A percentile compares a stretch with the other conserved stretches of the same genome.
These are phyloP conservation scores for Teunomyces kruisii DNA, from an alignment of 805 yeast species.

Conservation along the genomic window DNA sequence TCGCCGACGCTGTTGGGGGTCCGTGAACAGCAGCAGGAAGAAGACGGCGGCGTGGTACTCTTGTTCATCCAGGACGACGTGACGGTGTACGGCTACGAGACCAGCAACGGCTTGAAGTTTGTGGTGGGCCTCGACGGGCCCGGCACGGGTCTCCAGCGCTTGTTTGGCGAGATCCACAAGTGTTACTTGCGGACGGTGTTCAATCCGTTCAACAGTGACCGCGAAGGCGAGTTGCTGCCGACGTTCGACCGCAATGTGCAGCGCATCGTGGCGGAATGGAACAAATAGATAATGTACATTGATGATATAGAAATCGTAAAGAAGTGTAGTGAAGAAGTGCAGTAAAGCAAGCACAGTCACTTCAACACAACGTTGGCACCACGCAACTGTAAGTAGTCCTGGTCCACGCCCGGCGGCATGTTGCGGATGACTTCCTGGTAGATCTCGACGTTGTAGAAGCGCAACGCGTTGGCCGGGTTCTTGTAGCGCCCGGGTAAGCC, in stretches of 20 bases:
- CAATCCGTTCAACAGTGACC: conserved; percentile 54
- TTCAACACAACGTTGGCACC: conserved; percentile 85
- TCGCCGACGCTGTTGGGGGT: conserved; percentile 46
- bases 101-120: conserved; percentile 66
- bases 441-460: conserved; percentile 82
- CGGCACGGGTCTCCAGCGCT: neutral
- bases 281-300: conserved; percentile 6
- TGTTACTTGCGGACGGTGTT: conserved; percentile 56
- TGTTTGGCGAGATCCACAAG: conserved; percentile 41
- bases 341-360: conserved; percentile 12
- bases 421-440: conserved; percentile 68
- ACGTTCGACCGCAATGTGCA: conserved; percentile 31
- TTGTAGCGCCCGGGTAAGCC: conserved; percentile 80
- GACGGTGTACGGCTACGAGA: conserved; percentile 66
- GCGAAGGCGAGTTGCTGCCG: conserved; percentile 25
- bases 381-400: conserved; percentile 82
- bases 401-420: conserved; percentile 90
- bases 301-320: too few species aligned
- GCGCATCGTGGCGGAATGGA: conserved; percentile 27
- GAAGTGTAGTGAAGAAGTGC: too few species aligned
- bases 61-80: conserved; percentile 68
- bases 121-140: conserved; percentile 49
- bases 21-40: conserved; percentile 35
- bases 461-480: conserved; percentile 68
- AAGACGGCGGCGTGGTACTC: conserved; percentile 34